Evolutionary conservation across 2,329 filamentous ascomycete genomes (phyloP).

Genomic region (Calonectria pteridis): DNA sequence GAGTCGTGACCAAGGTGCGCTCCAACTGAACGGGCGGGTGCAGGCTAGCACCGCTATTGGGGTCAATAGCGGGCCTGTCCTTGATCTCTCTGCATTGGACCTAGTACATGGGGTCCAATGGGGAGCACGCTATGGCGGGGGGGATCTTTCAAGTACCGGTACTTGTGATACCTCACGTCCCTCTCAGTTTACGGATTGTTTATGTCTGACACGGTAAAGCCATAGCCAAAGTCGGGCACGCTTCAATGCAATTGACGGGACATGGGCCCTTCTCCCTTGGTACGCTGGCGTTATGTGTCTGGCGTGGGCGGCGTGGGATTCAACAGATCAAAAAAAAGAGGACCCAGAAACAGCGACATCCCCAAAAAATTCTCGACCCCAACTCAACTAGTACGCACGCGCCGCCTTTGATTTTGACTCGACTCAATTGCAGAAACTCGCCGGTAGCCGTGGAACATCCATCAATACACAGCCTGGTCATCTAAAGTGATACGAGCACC

Average conservation of each 20-base stretch:
- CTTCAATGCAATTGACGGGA: constrained; percentile 29
- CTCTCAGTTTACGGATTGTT: neutral
- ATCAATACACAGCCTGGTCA: neutral
- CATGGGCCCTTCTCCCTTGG: constrained; percentile 23
- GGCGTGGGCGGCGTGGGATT: constrained; percentile 32
- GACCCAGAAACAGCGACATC: constrained; percentile 40
- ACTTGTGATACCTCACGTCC: constrained; percentile 6
- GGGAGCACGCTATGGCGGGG: constrained; percentile 32
- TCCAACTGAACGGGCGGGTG: neutral
- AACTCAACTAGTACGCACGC: constrained; percentile 37
- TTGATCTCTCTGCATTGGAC: neutral
- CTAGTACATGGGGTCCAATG: constrained; percentile 21
- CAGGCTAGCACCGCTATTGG: neutral
- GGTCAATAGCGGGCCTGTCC: neutral
- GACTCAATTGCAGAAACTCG: neutral
- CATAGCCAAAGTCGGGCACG: constrained; percentile 17
- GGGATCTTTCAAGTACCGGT: constrained; percentile 32
- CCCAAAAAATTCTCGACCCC: constrained; percentile 46
- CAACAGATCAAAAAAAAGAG: constrained; percentile 47
- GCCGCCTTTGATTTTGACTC: constrained; percentile 6
- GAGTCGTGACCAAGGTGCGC: neutral
- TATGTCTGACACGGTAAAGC: neutral
- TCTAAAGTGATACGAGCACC: neutral
- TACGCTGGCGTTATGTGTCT: constrained; percentile 15
- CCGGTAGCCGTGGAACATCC: neutral